Evolutionary conservation across 2,329 filamentous ascomycete genomes (phyloP), one percentile per base, ranked within the genome.

Genomic region (Aspergillus luchuensis): DNA sequence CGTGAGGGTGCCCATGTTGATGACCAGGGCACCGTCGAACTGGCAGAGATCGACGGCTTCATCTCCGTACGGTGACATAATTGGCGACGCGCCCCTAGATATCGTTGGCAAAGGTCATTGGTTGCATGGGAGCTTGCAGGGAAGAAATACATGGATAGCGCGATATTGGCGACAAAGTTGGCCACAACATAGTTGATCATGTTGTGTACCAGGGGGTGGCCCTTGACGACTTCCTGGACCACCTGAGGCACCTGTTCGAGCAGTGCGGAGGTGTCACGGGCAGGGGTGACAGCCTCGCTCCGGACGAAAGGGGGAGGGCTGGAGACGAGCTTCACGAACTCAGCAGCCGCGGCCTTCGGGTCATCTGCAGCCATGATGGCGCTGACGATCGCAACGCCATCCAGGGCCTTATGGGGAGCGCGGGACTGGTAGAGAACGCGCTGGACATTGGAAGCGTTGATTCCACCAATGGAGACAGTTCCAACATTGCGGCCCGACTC

Each of bases 141-240:
- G 13, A 19, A 8, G 8, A 67, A 74, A 71, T 66, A 81, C 79
- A 96, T 84, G 36, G 89, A 87, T 15, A 97, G 84, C 41, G 91
- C 92, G 3, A 97, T 89, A 71, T 96, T 97, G 56, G 95, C 94
- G 15, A 93, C 91, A 70, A 98, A 91, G 78, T 97, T 97, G 71
- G 97, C 92, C 21, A 97, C 94, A 0, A 98, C 94, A 56, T 93
- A 83, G 74, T 98, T 98, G 56, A 95, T 98, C 91, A 98, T 98
- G 78, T 97, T 97, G 78, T 98, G 94, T 54, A 90, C 90, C 21
- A 98, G 82, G 0, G 93, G 92, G 59, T 85, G 88, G 47, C 78
- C 81, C 2, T 80, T 74, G 5, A 85, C 85, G 51, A 97, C 84
- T 5, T 82, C 81, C 61, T 79, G 80, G 47, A 96, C 81, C 17